These are phyloP conservation scores for Cryptococcus deneoformans DNA, from an alignment of 1,284 basidiomycete species.

Conservation along the genomic window DNA sequence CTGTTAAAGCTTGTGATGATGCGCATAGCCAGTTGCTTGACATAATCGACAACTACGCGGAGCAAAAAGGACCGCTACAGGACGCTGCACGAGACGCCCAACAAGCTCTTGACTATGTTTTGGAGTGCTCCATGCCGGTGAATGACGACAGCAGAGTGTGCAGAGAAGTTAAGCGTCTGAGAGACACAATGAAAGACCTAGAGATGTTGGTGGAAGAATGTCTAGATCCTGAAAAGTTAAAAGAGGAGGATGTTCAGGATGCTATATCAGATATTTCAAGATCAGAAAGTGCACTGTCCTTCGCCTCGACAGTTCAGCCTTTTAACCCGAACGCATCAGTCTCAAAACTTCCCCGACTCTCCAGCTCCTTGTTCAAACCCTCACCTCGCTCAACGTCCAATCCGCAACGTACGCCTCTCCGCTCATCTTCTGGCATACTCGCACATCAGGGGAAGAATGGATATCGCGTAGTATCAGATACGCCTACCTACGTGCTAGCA, in stretches of 20 bases:
- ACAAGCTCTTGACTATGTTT: neutral
- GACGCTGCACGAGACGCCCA: neutral
- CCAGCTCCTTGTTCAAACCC: slow-evolving; percentile 12
- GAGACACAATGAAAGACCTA: slow-evolving; percentile 21
- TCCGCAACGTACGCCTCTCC: neutral
- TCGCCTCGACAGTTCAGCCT: neutral
- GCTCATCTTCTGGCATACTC: neutral
- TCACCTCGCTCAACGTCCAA: neutral
- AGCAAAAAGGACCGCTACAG: neutral
- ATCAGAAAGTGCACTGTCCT: slow-evolving; percentile 1
- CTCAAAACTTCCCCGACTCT: slow-evolving; percentile 9
- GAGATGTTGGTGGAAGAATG: slow-evolving; percentile 15
- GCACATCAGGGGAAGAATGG: slow-evolving; percentile 1
- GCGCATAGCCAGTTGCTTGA: slow-evolving; percentile 27
- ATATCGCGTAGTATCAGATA: slow-evolving; percentile 19
- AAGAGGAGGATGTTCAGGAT: neutral
- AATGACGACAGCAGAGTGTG: slow-evolving; percentile 20
- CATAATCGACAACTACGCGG: slow-evolving; percentile 12
- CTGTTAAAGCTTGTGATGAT: slow-evolving; percentile 19
- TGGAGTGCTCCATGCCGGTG: slow-evolving; percentile 2
- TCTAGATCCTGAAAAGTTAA: slow-evolving; percentile 1
- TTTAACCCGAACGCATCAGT: neutral
- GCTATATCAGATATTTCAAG: slow-evolving; percentile 1
- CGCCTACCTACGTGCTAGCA: slow-evolving; percentile 8
- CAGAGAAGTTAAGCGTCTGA: slow-evolving; percentile 18